Base-by-base conservation (phyloP, 2,329 filamentous ascomycete species). In the Trichoderma sp. region DNA sequence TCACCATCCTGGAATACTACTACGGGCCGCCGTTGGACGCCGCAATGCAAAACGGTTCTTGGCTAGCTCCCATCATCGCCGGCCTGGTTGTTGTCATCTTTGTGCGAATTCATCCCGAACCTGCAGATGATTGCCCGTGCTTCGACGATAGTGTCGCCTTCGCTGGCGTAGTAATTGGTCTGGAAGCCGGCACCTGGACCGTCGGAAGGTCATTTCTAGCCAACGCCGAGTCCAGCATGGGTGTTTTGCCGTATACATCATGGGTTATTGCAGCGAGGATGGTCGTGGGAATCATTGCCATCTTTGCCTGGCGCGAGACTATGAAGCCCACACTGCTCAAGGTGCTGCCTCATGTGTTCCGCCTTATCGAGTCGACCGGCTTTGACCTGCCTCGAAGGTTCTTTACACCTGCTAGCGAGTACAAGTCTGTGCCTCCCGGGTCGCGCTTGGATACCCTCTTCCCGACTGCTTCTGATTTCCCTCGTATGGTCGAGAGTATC, bases 111-210 rank as follows among this genome's bases (percentile, higher is more conserved):
- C 94, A 99, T 75, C 95, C 95, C 0, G 95, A 99, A 75, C 95
- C 95, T 0, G 95, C 93, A 1, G 95, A 99, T 77, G 93, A 97
- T 77, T 99, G 95, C 73, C 94, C 94, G 5, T 98, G 94, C 78
- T 98, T 96, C 76, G 94, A 98, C 76, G 94, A 98, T 80, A 97
- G 92, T 73, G 92, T 98, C 58, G 90, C 94, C 4, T 98, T 98
- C 79, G 90, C 93, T 22, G 94, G 92, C 2, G 94, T 97, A 25
- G 85, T 97, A 65, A 92, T 97, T 73, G 95, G 95, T 0, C 83
- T 92, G 56, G 91, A 96, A 74, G 80, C 92, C 69, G 94, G 92
- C 10, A 90, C 88, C 8, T 98, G 94, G 94, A 92, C 93, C 74
- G 92, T 92, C 73, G 86, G 86, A 1, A 85, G 84, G 65, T 88